Base-by-base conservation (phyloP, 1,284 basidiomycete species). In the Tilletiaria anomala region DNA sequence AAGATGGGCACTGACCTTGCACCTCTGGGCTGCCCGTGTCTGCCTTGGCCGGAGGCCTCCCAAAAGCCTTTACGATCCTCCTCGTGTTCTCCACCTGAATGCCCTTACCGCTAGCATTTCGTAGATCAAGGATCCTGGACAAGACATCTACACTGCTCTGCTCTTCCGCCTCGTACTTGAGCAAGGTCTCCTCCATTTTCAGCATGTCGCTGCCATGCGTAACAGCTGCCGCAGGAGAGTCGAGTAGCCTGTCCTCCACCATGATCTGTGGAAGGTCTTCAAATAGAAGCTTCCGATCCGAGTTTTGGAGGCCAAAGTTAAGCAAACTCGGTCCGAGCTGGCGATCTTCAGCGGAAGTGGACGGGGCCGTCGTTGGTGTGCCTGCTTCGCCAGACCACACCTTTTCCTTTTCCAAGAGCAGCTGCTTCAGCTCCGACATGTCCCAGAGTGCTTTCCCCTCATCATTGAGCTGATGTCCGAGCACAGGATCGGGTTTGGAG, bases 1-100 rank as follows among this genome's bases (percentile, higher is more conserved):
- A n/a, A n/a, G n/a, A n/a, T n/a, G 19, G 2, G 32, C 22, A 69
- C 77, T 45, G 60, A 84, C 86, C 83, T 74, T 93, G 87, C 0
- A 91, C 87, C 58, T 87, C 82, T 1, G 82, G 75, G 40, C 79
- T 74, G 26, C 86, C 89, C 1, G 85, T 75, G 65, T 91, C 82
- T 42, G 74, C 76, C 75, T 42, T 78, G 77, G 47, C 73, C 72
- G 21, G 15, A 1, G 46, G 39, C 19, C 39, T 71, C 18, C 83
- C 88, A 72, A 96, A 94, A 41, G 76, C 78, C 10, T 71, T 69
- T 34, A 93, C 73, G 53, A 91, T 82, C 49, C 86, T 73, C 56
- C 77, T 73, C 47, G 80, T 74, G 68, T 94, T 94, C 69, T 88
- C 83, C 51, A 76, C 82, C 48, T 83, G 77, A 49, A 94, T 80